Percentiles rank a stretch among this genome's conserved stretches.
phyloP scores from a whole-genome alignment of 306 rosid species.

The Rubus idaeus region DNA sequence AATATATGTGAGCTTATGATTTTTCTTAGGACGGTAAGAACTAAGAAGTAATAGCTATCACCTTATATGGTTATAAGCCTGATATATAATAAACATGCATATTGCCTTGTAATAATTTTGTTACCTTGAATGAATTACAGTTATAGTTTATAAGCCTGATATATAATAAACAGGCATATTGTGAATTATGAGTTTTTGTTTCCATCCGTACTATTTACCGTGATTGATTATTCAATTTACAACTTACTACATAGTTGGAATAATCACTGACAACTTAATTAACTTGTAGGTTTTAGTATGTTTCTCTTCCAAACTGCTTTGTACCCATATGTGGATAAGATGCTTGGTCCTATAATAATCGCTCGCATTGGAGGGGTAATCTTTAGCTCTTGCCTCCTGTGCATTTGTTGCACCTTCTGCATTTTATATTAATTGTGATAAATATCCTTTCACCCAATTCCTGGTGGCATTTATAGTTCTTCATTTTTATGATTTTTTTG shows the following conservation, averaged over 20 bases:
- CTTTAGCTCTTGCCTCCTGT: neutral
- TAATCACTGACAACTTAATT: constrained; percentile 5
- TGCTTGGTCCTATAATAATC: constrained; percentile 47
- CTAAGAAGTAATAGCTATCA: too few relatives aligned
- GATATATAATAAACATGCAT: too few relatives aligned
- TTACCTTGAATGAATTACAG: neutral
- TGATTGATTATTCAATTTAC: neutral
- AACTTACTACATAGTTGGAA: neutral
- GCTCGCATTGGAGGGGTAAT: constrained; percentile 54
- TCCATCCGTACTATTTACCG: neutral
- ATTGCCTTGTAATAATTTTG: neutral
- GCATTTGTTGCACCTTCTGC: neutral
- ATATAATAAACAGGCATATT: neutral
- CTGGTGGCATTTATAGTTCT: neutral
- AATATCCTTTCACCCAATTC: neutral
- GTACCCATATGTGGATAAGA: constrained; percentile 49
- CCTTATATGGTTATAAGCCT: too few relatives aligned
- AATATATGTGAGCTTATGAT: too few relatives aligned
- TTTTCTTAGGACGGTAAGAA: too few relatives aligned
- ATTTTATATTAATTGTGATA: neutral
- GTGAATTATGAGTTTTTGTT: neutral
- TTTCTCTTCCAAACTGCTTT: constrained; percentile 50
- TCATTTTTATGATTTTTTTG: neutral
- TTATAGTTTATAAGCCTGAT: neutral
- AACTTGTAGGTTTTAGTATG: constrained; percentile 54